These are phyloP conservation scores for Phaeodactylum tricornutum DNA, from an alignment of 108 stramenopile species.

Conservation along the genomic window DNA sequence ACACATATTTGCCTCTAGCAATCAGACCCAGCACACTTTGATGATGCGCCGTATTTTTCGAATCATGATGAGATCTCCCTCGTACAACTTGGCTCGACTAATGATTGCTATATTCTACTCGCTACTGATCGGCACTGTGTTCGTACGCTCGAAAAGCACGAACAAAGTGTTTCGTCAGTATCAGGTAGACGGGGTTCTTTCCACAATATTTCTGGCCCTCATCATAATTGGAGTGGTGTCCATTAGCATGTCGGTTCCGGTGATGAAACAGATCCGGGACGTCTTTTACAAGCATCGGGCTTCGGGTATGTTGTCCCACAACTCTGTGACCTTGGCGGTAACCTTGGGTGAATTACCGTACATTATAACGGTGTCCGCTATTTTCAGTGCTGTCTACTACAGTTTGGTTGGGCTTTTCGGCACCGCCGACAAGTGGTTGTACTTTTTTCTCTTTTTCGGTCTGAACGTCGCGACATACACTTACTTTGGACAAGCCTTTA, in stretches of 20 bases:
- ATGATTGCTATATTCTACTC: constrained; percentile 39
- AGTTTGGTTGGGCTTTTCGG: constrained; percentile 6
- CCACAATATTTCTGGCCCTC: constrained; percentile 31
- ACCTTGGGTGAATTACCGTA: constrained; percentile 41
- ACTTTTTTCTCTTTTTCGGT: constrained; percentile 56
- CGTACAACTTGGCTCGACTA: constrained; percentile 60
- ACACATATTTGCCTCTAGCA: constrained; percentile 21
- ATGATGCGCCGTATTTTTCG: constrained; percentile 25
- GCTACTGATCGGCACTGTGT: constrained; percentile 47
- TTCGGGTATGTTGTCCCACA: constrained; percentile 51
- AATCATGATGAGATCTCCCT: constrained; percentile 59
- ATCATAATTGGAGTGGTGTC: constrained; percentile 51
- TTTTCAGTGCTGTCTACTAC: constrained; percentile 7
- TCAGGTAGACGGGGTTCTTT: constrained; percentile 17
- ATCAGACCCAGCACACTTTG: constrained; percentile 17
- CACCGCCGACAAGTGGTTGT: neutral
- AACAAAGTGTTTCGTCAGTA: constrained; percentile 15
- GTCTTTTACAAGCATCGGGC: constrained; percentile 60
- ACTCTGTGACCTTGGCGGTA: constrained; percentile 38
- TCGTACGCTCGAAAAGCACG: constrained; percentile 23
- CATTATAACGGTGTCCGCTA: constrained; percentile 11
- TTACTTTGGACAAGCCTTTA: constrained; percentile 68
- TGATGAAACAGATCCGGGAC: constrained; percentile 55
- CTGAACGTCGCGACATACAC: constrained; percentile 58
- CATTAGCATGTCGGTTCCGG: constrained; percentile 40